Percentiles rank a stretch among this genome's conserved stretches.
phyloP scores from a whole-genome alignment of 2,329 filamentous ascomycete species.

The Exophiala bonariae region DNA sequence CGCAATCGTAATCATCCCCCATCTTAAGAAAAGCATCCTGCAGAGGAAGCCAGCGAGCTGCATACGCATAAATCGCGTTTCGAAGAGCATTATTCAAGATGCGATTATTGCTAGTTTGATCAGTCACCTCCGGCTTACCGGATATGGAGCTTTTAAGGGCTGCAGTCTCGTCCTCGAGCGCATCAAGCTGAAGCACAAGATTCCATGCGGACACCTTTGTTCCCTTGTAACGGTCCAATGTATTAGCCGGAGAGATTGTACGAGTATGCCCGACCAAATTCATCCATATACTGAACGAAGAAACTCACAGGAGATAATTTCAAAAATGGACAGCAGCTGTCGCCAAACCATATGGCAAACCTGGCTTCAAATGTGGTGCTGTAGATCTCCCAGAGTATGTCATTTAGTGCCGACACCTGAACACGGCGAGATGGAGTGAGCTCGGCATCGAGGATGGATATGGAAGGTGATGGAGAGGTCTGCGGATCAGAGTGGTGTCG shows the following conservation, averaged over 20 bases:
- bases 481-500: not conserved
- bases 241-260: too few species aligned
- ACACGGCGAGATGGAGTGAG: not conserved
- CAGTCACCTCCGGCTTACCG: not conserved
- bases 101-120: not conserved
- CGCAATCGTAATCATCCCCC: not conserved
- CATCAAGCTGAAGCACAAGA: not conserved
- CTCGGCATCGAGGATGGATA: not conserved
- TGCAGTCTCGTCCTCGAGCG: not conserved
- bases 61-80: constrained; percentile 1
- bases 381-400: not conserved
- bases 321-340: not conserved
- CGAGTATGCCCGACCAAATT: not conserved
- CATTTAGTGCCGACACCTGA: not conserved
- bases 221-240: not conserved
- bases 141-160: too few species aligned
- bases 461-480: not conserved
- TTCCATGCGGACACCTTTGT: not conserved
- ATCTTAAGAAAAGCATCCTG: not conserved
- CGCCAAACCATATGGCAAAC: not conserved
- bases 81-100: not conserved
- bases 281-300: not conserved
- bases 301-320: not conserved
- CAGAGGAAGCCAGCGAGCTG: not conserved
- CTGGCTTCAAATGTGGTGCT: not conserved